These are phyloP conservation scores for Protomyces inouyei DNA, from an alignment of 1,139 yeast genomes.

Conservation along the genomic window DNA sequence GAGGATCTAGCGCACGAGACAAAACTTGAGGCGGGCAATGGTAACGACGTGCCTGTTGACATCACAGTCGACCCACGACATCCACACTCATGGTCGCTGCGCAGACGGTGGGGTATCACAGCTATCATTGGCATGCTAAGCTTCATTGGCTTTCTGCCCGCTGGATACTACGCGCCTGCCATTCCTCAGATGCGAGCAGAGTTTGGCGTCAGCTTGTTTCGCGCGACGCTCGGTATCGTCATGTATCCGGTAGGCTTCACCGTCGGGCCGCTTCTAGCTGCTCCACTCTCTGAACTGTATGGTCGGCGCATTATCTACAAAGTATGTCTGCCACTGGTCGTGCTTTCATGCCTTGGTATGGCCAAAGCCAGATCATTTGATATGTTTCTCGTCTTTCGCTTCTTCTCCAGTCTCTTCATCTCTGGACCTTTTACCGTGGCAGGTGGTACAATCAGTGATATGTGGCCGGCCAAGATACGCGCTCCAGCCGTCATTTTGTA, in stretches of 20 bases:
- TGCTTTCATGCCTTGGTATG: conserved; percentile 54
- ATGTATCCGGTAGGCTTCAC: conserved; percentile 57
- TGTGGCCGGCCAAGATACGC: conserved; percentile 10
- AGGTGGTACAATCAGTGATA: conserved; percentile 65
- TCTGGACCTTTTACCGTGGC: conserved; percentile 84
- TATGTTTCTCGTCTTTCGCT: conserved; percentile 56
- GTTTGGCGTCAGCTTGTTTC: conserved; percentile 5
- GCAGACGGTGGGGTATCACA: conserved; percentile 41
- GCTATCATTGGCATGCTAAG: conserved; percentile 44
- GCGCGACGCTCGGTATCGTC: conserved; percentile 40
- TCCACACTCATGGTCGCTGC: conserved; percentile 49
- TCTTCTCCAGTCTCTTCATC: conserved; percentile 73
- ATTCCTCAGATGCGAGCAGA: conserved; percentile 3
- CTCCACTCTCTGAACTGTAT: conserved; percentile 45
- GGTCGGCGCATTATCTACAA: conserved; percentile 47
- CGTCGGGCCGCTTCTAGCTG: conserved; percentile 55
- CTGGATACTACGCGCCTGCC: conserved; percentile 18
- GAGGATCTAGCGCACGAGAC: too few relatives aligned
- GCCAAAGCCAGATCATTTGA: conserved; percentile 53
- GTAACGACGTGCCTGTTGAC: neutral
- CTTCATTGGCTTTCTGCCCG: conserved; percentile 32
- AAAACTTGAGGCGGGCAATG: too few relatives aligned
- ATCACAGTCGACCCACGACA: conserved; percentile 33
- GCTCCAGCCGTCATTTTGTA: conserved; percentile 40
- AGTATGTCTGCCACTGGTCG: conserved; percentile 52